Evolutionary conservation across 805 yeast genomes (phyloP).

Genomic region (Lipomyces mesembrius): DNA sequence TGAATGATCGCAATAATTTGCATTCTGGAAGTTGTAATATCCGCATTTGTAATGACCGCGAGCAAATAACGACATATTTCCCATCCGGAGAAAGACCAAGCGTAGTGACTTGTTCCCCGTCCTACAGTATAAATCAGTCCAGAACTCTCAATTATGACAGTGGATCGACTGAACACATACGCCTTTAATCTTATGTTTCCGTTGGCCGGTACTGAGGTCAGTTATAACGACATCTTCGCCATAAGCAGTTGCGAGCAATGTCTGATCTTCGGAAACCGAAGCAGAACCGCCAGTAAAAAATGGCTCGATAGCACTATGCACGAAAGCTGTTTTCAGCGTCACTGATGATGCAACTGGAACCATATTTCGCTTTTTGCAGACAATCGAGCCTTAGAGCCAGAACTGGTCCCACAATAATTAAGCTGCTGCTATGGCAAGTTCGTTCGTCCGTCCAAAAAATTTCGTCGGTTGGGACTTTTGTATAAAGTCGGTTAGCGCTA

Average conservation of each 20-base stretch:
- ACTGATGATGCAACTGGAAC: slow-evolving; percentile 10
- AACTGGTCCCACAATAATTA: not conserved
- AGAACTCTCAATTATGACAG: not conserved
- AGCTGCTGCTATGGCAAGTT: not conserved
- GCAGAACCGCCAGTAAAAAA: slow-evolving; percentile 88
- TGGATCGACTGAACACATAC: slow-evolving; percentile 45
- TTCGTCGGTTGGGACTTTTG: not conserved
- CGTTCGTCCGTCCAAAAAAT: slow-evolving; percentile 4
- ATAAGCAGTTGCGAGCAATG: slow-evolving; percentile 74
- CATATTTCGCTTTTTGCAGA: not conserved
- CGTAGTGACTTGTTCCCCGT: slow-evolving; percentile 79
- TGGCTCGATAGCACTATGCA: slow-evolving; percentile 65
- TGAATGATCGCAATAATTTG: slow-evolving; percentile 41
- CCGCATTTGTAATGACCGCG: slow-evolving; percentile 82
- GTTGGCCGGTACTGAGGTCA: slow-evolving; percentile 61
- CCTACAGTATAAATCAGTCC: slow-evolving; percentile 40
- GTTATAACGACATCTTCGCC: slow-evolving; percentile 77
- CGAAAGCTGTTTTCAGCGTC: slow-evolving; percentile 50
- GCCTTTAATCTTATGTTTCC: slow-evolving; percentile 69
- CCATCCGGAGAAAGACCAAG: slow-evolving; percentile 80
- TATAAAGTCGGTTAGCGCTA: no score
- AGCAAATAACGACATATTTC: slow-evolving; percentile 65
- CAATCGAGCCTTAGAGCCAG: not conserved
- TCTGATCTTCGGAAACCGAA: slow-evolving; percentile 64
- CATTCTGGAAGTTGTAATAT: slow-evolving; percentile 57